These are phyloP conservation scores for Exidia glandulosa DNA, from an alignment of 768 basidiomycete species.

Conservation along the genomic window DNA sequence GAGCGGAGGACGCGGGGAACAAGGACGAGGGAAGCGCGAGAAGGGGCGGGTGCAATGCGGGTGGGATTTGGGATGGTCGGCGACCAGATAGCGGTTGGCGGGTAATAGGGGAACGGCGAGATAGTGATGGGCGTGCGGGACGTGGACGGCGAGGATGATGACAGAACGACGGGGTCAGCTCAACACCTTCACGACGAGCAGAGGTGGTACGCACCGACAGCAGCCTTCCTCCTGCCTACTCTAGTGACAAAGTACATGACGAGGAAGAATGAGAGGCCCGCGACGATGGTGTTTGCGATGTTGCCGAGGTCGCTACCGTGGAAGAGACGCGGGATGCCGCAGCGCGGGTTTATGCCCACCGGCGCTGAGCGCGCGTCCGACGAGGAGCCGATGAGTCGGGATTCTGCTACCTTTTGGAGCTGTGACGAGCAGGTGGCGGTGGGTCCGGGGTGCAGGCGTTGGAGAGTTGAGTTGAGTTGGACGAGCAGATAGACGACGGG, in stretches of 20 bases:
- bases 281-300: conserved; percentile 77
- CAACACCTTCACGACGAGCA: background rate
- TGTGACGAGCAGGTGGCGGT: conserved; percentile 8
- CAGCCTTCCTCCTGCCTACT: conserved; percentile 64
- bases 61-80: too few species aligned
- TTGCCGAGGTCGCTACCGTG: conserved; percentile 52
- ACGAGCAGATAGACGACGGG: conserved; percentile 2
- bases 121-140: too few species aligned
- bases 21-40: background rate
- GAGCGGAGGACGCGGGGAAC: conserved; percentile 1
- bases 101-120: too few species aligned
- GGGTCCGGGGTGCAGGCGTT: too few species aligned
- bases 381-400: conserved; percentile 31
- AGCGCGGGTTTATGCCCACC: conserved; percentile 71
- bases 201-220: conserved; percentile 53
- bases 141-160: conserved; percentile 3
- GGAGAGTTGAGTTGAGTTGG: too few species aligned
- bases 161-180: background rate
- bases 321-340: conserved; percentile 60
- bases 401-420: conserved; percentile 20
- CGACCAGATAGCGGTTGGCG: too few species aligned
- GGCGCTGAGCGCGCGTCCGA: conserved; percentile 44
- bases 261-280: conserved; percentile 59
- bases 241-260: conserved; percentile 44
- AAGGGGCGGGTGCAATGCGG: too few species aligned